Evolutionary conservation across 1,284 basidiomycete genomes (phyloP).

Genomic region (Leccinum angustisporum): DNA sequence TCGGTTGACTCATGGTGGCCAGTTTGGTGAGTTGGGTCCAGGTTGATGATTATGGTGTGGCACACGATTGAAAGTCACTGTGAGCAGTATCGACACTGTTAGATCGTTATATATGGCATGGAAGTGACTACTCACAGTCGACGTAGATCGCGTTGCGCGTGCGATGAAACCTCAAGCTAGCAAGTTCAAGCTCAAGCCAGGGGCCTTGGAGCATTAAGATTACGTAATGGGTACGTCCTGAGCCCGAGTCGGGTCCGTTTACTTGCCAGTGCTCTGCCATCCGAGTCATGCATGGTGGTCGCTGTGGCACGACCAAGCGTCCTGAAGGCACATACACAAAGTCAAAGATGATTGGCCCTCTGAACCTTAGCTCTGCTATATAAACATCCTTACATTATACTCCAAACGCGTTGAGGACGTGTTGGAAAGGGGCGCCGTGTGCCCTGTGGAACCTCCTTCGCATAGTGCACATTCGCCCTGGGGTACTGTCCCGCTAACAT

Average conservation of each 20-base stretch:
- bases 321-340: neutral
- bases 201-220: neutral
- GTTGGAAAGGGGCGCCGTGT: neutral
- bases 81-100: neutral
- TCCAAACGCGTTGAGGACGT: neutral
- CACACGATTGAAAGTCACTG: neutral
- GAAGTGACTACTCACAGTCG: constrained; percentile 11
- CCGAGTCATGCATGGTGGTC: too few relatives aligned
- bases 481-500: neutral
- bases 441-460: neutral
- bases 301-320: too few relatives aligned
- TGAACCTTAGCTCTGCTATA: too few relatives aligned
- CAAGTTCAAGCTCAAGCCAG: neutral
- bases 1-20: constrained; percentile 27
- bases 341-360: neutral
- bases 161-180: neutral
- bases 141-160: constrained; percentile 2
- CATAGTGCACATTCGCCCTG: neutral
- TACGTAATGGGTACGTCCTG: neutral
- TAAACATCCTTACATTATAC: too few relatives aligned
- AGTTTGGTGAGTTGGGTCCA: neutral
- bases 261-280: too few relatives aligned
- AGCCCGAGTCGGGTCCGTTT: too few relatives aligned
- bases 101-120: neutral
- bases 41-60: neutral